Conservation (phyloP, 176 grass and related monocot genomes). For the Tillandsia fasciculata region DNA sequence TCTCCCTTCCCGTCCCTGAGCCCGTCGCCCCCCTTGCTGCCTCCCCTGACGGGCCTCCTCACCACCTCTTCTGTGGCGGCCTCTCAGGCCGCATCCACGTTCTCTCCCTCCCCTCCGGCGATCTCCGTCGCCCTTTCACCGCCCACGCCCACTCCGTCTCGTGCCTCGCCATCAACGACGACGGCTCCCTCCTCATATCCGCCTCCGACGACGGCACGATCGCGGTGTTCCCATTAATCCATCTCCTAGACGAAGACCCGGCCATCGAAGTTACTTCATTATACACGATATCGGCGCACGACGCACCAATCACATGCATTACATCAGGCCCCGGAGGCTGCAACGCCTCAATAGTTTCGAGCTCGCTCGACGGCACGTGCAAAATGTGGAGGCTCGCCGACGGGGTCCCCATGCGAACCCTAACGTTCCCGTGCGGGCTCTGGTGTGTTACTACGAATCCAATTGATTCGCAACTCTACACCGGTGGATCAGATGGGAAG, state of each 20-base stretch:
- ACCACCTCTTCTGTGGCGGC: constrained; percentile 22
- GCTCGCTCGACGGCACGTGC: constrained; percentile 27
- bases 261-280: not conserved
- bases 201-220: constrained; percentile 14
- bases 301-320: constrained; percentile 5
- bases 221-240: constrained; percentile 10
- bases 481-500: constrained; percentile 14
- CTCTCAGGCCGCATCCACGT: constrained; percentile 12
- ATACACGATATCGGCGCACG: constrained; percentile 7
- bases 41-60: not conserved
- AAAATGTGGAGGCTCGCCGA: constrained; percentile 27
- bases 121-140: not conserved
- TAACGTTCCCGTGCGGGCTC: constrained; percentile 12
- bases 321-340: constrained; percentile 15
- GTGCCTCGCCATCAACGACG: constrained; percentile 18
- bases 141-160: constrained; percentile 12
- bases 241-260: constrained; percentile 11
- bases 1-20: not conserved
- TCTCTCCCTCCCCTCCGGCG: constrained; percentile 17
- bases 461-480: not conserved
- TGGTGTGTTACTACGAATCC: not conserved
- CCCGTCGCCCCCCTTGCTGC: constrained; percentile 9
- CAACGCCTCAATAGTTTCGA: constrained; percentile 9
- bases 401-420: not conserved
- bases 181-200: constrained; percentile 29